phyloP scores from a whole-genome alignment of 768 basidiomycete species.

The Lyophyllum shimeji region DNA sequence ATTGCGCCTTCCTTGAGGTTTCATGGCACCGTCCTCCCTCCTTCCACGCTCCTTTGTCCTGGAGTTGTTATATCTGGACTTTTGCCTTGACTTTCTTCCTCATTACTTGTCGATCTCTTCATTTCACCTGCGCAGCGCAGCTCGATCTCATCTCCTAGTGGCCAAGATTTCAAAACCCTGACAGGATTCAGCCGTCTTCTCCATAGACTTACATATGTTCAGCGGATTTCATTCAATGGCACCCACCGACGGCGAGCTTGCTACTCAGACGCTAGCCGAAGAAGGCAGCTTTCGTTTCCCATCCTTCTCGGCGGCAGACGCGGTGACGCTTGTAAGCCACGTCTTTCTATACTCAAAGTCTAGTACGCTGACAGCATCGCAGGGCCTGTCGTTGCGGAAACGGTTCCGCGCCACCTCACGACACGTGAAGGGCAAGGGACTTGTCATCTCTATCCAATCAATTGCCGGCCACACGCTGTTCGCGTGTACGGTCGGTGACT shows the following conservation, averaged over 20 bases:
- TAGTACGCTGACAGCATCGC: background rate
- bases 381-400: constrained; percentile 77
- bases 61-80: constrained; percentile 7
- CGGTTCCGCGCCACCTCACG: constrained; percentile 75
- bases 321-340: constrained; percentile 63
- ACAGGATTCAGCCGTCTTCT: background rate
- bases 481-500: constrained; percentile 81
- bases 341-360: background rate
- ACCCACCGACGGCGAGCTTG: constrained; percentile 72
- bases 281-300: constrained; percentile 71
- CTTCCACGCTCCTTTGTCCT: constrained; percentile 16
- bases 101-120: background rate
- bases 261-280: constrained; percentile 67
- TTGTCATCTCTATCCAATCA: constrained; percentile 78
- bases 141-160: background rate
- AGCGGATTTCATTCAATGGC: constrained; percentile 59
- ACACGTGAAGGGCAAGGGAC: constrained; percentile 75
- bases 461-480: constrained; percentile 79
- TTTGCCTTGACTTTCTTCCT: background rate
- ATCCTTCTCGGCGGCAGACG: constrained; percentile 74
- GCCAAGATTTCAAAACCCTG: background rate
- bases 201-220: constrained; percentile 47
- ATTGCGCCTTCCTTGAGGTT: constrained; percentile 12
- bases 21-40: constrained; percentile 2
- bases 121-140: background rate